Evolutionary conservation across 2,329 filamentous ascomycete genomes (phyloP).

Genomic region (Cytospora leucostoma): DNA sequence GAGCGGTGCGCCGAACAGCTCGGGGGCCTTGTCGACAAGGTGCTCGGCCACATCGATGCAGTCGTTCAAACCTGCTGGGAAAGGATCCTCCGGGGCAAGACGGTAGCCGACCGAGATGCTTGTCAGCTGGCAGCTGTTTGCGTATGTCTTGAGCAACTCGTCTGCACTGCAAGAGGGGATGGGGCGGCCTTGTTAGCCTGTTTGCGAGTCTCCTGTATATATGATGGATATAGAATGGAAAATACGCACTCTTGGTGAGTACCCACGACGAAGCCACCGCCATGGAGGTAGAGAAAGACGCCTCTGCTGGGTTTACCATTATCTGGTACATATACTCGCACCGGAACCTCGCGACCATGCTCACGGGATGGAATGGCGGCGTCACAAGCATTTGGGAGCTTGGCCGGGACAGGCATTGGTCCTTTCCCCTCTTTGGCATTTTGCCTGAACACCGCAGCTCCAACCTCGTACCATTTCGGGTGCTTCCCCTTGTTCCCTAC

Average conservation of each 20-base stretch:
- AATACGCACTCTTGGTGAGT: slow-evolving; percentile 26
- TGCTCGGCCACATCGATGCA: slow-evolving; percentile 58
- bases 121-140: slow-evolving; percentile 49
- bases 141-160: slow-evolving; percentile 49
- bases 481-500: slow-evolving; percentile 20
- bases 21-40: slow-evolving; percentile 49
- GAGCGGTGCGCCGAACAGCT: slow-evolving; percentile 46
- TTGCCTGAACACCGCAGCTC: slow-evolving; percentile 54
- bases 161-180: slow-evolving; percentile 26
- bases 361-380: slow-evolving; percentile 55
- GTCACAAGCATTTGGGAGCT: slow-evolving; percentile 49
- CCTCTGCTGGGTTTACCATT: slow-evolving; percentile 42
- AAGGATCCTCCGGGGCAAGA: slow-evolving; percentile 60
- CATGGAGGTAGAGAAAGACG: slow-evolving; percentile 58
- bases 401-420: slow-evolving; percentile 47
- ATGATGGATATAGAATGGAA: not conserved
- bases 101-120: slow-evolving; percentile 60
- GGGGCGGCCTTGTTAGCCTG: slow-evolving; percentile 6
- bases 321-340: slow-evolving; percentile 48
- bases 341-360: slow-evolving; percentile 48
- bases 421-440: slow-evolving; percentile 57
- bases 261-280: slow-evolving; percentile 45
- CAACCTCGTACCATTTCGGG: slow-evolving; percentile 42
- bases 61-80: slow-evolving; percentile 56
- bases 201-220: not conserved